Conservation (phyloP, 495 filamentous ascomycete species). For the Hyaloscypha hepaticicola region DNA sequence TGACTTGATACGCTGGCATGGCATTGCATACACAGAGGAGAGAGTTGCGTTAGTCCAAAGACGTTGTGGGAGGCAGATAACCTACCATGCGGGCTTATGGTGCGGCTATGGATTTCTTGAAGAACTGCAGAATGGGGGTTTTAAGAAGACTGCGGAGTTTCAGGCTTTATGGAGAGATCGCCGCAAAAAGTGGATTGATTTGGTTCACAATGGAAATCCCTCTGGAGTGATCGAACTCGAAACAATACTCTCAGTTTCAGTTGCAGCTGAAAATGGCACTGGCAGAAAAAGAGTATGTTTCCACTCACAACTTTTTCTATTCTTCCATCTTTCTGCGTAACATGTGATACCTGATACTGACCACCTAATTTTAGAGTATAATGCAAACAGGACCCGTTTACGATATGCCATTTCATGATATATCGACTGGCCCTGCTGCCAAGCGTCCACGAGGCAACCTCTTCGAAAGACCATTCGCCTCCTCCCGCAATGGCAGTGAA, state of each 20-base stretch:
- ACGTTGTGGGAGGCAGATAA: neutral
- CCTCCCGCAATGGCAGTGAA: neutral
- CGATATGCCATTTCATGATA: neutral
- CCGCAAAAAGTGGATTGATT: neutral
- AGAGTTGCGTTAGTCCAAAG: neutral
- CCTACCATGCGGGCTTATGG: neutral
- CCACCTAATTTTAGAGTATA: no score
- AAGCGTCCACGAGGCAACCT: neutral
- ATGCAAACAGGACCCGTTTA: no score
- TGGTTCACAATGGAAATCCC: neutral
- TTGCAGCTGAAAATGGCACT: neutral
- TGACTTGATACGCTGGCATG: neutral
- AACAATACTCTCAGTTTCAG: neutral
- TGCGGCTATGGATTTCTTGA: neutral
- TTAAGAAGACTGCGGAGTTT: neutral
- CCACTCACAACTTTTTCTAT: neutral
- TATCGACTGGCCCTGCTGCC: neutral
- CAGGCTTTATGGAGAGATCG: neutral
- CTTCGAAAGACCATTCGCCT: neutral
- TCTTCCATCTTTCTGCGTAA: neutral
- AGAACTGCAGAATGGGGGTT: neutral
- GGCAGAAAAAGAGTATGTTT: neutral
- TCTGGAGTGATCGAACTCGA: neutral
- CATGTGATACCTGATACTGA: no score
- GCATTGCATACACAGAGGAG: neutral